phyloP scores from a whole-genome alignment of 768 basidiomycete genomes.

The Phlegmacium glaucopus region DNA sequence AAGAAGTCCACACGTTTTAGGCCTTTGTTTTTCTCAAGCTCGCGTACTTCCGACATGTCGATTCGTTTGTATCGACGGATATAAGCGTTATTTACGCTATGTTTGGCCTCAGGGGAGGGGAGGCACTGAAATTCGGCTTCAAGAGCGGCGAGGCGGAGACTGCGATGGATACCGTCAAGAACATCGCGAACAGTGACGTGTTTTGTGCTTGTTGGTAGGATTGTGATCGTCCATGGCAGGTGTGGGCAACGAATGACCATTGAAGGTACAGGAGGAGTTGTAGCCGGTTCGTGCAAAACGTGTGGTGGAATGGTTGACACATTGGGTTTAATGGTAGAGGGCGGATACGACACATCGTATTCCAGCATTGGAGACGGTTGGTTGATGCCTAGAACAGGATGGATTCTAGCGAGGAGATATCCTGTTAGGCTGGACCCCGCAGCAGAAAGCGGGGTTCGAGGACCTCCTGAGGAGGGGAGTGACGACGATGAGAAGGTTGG shows the following conservation, averaged over 20 bases:
- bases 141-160: slow-evolving; percentile 39
- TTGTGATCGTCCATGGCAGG: slow-evolving; percentile 32
- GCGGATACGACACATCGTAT: slow-evolving; percentile 12
- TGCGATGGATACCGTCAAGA: slow-evolving; percentile 40
- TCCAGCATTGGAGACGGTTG: slow-evolving; percentile 1
- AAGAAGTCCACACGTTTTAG: slow-evolving; percentile 57
- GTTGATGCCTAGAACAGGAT: neutral
- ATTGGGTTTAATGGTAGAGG: slow-evolving; percentile 7
- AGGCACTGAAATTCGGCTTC: slow-evolving; percentile 35
- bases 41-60: slow-evolving; percentile 23
- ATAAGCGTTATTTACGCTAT: slow-evolving; percentile 40
- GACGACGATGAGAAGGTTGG: slow-evolving; percentile 14
- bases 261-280: slow-evolving; percentile 26
- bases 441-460: slow-evolving; percentile 10
- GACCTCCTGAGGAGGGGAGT: slow-evolving; percentile 5
- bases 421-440: slow-evolving; percentile 9
- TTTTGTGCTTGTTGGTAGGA: slow-evolving; percentile 20
- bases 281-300: slow-evolving; percentile 29
- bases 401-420: neutral
- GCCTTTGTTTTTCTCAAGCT: slow-evolving; percentile 42
- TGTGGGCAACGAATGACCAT: slow-evolving; percentile 29
- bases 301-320: slow-evolving; percentile 6
- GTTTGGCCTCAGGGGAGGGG: slow-evolving; percentile 25
- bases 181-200: slow-evolving; percentile 43
- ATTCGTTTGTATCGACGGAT: slow-evolving; percentile 34